Base-by-base conservation (phyloP, 768 basidiomycete species). In the Imleria badia region DNA sequence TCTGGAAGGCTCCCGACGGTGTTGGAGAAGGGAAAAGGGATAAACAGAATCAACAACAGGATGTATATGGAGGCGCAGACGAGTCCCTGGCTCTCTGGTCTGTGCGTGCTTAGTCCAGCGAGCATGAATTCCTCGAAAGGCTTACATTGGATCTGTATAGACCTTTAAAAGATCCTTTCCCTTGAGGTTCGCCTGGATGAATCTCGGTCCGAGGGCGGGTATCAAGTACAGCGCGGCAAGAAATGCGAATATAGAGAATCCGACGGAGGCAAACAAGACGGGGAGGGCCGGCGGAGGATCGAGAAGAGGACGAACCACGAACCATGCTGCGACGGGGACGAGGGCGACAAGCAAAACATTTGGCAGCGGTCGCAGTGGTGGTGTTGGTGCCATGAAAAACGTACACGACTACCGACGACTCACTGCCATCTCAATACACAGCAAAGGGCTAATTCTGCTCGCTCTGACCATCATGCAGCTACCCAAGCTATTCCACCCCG, bases 71-170 rank as follows among this genome's bases (percentile, higher is more conserved):
- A 81, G 1, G 96, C 94, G 65, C 88, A 91, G 45, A 97, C 87
- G 54, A 98, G 84, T 13, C 96, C 96, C 64, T 89, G 83, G 60
- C 92, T 93, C 75, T 99, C 97, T 40, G 97, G 95, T 69, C 95
- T 98, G 42, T 33, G 35, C n/a, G 43, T 8, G 45, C 33, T 48
- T n/a, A 51, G 34, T 23, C 23, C 35, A 26, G 48, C 36, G 22
- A 26, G 26, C 26, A 26, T 26, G 26, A 6, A n/a, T n/a, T n/a
- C 6, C 26, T 3, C 26, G 26, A 26, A 26, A 6, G 26, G 26
- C 26, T 26, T 55, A 90, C 87, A 91, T 86, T 1, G 85, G 83
- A 44, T 81, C 83, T 35, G 77, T 74, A 64, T 91, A 89, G 12
- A 79, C 82, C 71, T 99, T 99, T 45, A 97, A 78, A 55, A 97